Conservation (phyloP, 169 alveolate species). For the Plasmodium inui region DNA sequence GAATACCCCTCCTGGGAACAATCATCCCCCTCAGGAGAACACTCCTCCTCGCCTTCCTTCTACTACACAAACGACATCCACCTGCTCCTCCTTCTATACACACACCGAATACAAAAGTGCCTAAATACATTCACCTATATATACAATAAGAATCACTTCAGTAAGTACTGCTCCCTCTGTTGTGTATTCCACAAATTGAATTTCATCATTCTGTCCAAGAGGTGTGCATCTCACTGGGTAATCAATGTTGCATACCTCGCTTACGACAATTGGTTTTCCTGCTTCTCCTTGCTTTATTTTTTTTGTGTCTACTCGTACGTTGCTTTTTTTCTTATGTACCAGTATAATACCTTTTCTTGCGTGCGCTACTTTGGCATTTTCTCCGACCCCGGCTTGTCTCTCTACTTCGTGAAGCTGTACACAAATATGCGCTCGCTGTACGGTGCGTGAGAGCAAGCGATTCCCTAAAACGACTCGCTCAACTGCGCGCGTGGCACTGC, state of each 20-base stretch:
- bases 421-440: neutral
- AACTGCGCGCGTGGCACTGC: neutral
- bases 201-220: slow-evolving; percentile 9
- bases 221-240: neutral
- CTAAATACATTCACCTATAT: slow-evolving; percentile 31
- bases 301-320: slow-evolving; percentile 34
- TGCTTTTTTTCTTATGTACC: slow-evolving; percentile 28
- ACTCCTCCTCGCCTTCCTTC: neutral
- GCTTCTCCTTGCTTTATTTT: slow-evolving; percentile 50
- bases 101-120: slow-evolving; percentile 47
- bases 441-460: neutral
- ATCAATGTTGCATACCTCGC: neutral
- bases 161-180: slow-evolving; percentile 1
- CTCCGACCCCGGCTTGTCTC: neutral
- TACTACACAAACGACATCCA: slow-evolving; percentile 44
- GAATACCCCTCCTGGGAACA: too few species aligned
- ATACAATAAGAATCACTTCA: slow-evolving; percentile 48
- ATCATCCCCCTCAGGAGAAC: neutral
- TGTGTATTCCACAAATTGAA: slow-evolving; percentile 20
- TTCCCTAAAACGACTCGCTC: neutral
- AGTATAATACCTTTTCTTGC: neutral
- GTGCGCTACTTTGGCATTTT: slow-evolving; percentile 8
- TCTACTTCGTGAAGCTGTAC: slow-evolving; percentile 4
- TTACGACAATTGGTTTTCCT: slow-evolving; percentile 17
- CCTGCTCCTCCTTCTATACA: slow-evolving; percentile 23